A percentile compares a stretch with the other conserved stretches of the same genome.
Evolutionary conservation across 106 monocot genomes (phyloP).

Genomic region (Iris macrosiphon): DNA sequence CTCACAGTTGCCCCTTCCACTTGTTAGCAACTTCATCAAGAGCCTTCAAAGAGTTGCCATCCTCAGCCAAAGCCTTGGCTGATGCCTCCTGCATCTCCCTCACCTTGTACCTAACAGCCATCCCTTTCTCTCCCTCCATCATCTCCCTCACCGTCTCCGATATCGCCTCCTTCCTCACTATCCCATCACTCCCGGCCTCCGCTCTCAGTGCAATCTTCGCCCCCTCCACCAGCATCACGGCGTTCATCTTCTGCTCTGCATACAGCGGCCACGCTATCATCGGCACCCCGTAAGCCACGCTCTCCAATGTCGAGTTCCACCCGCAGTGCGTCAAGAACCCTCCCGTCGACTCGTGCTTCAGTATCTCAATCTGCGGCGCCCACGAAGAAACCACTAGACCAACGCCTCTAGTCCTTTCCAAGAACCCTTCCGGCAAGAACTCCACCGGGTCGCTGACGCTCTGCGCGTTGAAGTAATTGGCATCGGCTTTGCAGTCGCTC

Average conservation of each 20-base stretch:
- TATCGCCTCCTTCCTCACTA: constrained; percentile 15
- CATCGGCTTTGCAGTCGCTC: constrained; percentile 4
- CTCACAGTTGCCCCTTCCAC: too few species aligned
- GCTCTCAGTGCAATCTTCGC: constrained; percentile 17
- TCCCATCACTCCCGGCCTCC: constrained; percentile 5
- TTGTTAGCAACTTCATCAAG: constrained; percentile 9
- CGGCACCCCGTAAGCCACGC: constrained; percentile 26
- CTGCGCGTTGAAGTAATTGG: constrained; percentile 11
- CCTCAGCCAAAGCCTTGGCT: constrained; percentile 7
- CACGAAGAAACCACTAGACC: constrained; percentile 22
- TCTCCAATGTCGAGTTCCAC: constrained; percentile 61
- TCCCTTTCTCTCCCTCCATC: constrained; percentile 32
- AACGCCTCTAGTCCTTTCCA: constrained; percentile 5
- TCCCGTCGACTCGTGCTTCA: constrained; percentile 3
- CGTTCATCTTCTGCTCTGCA: constrained; percentile 42
- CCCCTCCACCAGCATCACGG: constrained; percentile 30
- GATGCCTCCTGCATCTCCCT: constrained; percentile 11
- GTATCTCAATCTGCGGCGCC: constrained; percentile 27
- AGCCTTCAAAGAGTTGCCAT: constrained; percentile 14
- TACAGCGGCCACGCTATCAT: constrained; percentile 49
- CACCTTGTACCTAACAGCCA: constrained; percentile 14
- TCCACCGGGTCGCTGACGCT: constrained; percentile 11
- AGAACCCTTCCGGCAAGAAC: constrained; percentile 15
- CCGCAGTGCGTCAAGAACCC: constrained; percentile 51
- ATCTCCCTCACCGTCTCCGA: constrained; percentile 21